phyloP scores from a whole-genome alignment of 2,329 filamentous ascomycete species.

The Capronia epimyces region DNA sequence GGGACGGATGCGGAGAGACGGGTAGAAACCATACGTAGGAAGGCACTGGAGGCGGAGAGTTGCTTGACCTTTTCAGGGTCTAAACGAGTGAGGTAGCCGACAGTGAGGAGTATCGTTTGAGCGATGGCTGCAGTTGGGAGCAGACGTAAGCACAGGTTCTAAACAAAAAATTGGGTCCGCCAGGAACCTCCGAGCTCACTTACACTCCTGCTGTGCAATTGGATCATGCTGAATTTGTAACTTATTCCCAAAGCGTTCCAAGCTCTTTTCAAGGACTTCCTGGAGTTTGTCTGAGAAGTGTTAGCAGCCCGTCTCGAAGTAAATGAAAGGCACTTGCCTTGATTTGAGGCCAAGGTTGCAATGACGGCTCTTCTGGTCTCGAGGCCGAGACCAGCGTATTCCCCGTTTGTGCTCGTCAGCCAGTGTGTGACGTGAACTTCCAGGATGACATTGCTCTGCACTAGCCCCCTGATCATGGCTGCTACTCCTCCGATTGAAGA shows the following conservation, averaged over 20 bases:
- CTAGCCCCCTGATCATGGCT: constrained; percentile 49
- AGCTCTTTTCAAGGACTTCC: constrained; percentile 59
- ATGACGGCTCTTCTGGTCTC: constrained; percentile 63
- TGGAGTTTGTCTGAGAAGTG: constrained; percentile 46
- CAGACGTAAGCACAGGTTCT: constrained; percentile 28
- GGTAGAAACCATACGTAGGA: constrained; percentile 77
- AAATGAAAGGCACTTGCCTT: constrained; percentile 35
- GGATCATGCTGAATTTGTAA: constrained; percentile 82
- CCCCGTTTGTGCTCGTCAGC: constrained; percentile 60
- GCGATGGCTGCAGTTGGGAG: constrained; percentile 57
- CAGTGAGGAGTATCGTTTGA: constrained; percentile 69
- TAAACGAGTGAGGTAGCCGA: constrained; percentile 67
- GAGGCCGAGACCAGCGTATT: constrained; percentile 59
- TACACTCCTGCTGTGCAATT: constrained; percentile 82
- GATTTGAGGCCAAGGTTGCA: constrained; percentile 51
- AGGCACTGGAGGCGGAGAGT: constrained; percentile 64
- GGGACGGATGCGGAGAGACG: constrained; percentile 70
- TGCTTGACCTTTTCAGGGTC: constrained; percentile 62
- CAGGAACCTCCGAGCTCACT: constrained; percentile 24
- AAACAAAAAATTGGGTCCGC: not conserved
- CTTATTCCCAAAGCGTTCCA: constrained; percentile 74
- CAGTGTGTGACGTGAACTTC: constrained; percentile 56
- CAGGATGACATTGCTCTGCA: constrained; percentile 46
- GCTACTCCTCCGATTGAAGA: constrained; percentile 53
- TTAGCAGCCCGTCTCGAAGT: constrained; percentile 8